A percentile compares a stretch with the other conserved stretches of the same genome.
Evolutionary conservation across 2,329 filamentous ascomycete genomes (phyloP).

Genomic region (Xylariaceae sp.): DNA sequence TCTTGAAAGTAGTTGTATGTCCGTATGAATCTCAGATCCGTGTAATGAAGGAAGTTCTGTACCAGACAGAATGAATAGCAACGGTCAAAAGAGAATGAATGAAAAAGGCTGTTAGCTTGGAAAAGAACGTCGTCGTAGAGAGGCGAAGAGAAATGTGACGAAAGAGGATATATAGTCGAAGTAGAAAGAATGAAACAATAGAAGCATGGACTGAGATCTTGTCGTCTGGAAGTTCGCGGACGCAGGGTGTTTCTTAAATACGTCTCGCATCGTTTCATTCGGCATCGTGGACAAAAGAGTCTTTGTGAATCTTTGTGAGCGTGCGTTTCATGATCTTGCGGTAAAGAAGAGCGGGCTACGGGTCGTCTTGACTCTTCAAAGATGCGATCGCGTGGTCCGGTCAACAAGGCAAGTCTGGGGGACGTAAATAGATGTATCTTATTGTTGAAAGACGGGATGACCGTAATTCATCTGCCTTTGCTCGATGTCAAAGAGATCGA

Average conservation of each 20-base stretch:
- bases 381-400: background rate
- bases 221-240: background rate
- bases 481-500: background rate
- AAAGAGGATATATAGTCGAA: conserved; percentile 1
- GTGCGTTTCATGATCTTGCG: conserved; percentile 1
- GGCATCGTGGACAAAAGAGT: background rate
- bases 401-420: conserved; percentile 7
- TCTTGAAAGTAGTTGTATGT: background rate
- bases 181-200: background rate
- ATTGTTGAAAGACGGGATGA: no score
- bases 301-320: conserved; percentile 7
- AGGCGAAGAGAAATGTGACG: background rate
- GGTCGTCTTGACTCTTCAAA: background rate
- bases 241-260: conserved; percentile 8
- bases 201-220: background rate
- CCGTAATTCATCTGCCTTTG: no score
- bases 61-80: conserved; percentile 9
- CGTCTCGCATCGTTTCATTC: background rate
- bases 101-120: no score
- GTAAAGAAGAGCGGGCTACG: background rate
- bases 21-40: background rate
- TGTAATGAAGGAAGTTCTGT: conserved; percentile 10
- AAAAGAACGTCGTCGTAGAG: background rate
- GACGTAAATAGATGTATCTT: background rate
- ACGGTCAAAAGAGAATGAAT: background rate